phyloP scores from a whole-genome alignment of 176 grass and related monocot genomes.

The Triticum urartu region DNA sequence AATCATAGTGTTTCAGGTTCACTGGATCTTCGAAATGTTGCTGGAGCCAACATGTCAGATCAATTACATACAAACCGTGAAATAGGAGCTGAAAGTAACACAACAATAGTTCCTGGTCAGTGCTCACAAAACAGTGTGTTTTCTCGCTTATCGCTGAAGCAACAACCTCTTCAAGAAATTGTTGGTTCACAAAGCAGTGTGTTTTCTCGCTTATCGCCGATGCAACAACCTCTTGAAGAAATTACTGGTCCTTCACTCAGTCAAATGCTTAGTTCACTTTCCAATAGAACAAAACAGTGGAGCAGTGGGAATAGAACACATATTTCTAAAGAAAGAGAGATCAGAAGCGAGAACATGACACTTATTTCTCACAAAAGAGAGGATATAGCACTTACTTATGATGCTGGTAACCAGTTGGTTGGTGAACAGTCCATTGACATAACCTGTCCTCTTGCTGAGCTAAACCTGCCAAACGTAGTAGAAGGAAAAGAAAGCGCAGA shows the following conservation, averaged over 20 bases:
- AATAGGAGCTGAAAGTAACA: conserved; percentile 26
- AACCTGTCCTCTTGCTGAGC: conserved; percentile 9
- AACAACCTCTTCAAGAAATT: conserved; percentile 12
- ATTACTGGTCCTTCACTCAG: conserved; percentile 24
- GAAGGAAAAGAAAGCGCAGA: conserved; percentile 10
- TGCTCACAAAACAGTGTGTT: conserved; percentile 41
- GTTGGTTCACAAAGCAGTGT: conserved; percentile 25
- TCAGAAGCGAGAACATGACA: background rate
- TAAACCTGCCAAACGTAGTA: background rate
- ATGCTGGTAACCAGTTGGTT: background rate
- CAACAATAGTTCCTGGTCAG: background rate
- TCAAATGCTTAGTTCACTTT: conserved; percentile 42
- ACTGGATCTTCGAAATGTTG: conserved; percentile 29
- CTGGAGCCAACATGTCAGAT: background rate
- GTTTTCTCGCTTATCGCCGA: conserved; percentile 51
- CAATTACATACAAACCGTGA: background rate
- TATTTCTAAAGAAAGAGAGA: background rate
- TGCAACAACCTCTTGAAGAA: conserved; percentile 4
- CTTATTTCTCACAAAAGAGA: background rate
- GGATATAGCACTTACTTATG: background rate
- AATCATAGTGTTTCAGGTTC: background rate
- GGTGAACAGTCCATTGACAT: background rate
- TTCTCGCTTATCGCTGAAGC: conserved; percentile 38
- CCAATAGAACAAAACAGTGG: conserved; percentile 30
- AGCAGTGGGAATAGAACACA: background rate